Base-by-base conservation (phyloP, 2,329 filamentous ascomycete species). In the Fusarium devonianum region DNA sequence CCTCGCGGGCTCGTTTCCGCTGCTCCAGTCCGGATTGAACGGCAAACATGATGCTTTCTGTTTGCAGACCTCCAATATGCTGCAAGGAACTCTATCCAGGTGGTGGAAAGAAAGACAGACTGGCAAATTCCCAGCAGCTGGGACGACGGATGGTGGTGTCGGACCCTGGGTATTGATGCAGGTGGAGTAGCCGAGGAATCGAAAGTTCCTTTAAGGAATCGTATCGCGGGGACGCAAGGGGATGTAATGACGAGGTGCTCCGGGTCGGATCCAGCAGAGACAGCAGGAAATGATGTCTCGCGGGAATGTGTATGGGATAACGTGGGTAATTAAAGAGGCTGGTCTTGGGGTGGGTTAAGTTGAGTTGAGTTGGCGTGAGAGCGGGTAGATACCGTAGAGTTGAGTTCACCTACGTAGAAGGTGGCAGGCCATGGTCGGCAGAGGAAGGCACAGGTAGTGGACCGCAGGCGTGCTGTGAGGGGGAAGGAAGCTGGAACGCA, bases 1-100 rank as follows among this genome's bases (percentile, higher is more conserved):
- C 78, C 14, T 80, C 78, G 21, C 77, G 70, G 43, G 65, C 67
- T 35, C 78, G 71, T 69, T 80, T 81, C 42, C 76, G 71, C 39
- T 70, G 68, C 22, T 76, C 73, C 28, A 69, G 60, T 48, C 66
- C 55, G 22, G 40, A 19, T 22, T 72, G 65, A 19, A 66, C 60
- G 38, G 68, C 68, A 60, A 75, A 73, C 74, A 78, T 78, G 50
- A 30, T 65, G 56, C 39, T 30, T 47, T 28, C 17, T 18, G 33
- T 23, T 48, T 26, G 29, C 37, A 28, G 39, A 47, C 21, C 44
- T 23, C 30, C 19, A 21, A 37, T 35, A 19, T 30, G 33, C 12
- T 47, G 39, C 21, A 44, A 43, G 22, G 30, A 32, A 23, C 34
- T 46, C 45, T 34, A 43, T 29, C 39, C 21, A 30, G 34, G 26